A percentile compares a stretch with the other conserved stretches of the same genome.
Evolutionary conservation across 2,329 filamentous ascomycete genomes (phyloP).

Genomic region (Graphilbum ipis-grandicollis): DNA sequence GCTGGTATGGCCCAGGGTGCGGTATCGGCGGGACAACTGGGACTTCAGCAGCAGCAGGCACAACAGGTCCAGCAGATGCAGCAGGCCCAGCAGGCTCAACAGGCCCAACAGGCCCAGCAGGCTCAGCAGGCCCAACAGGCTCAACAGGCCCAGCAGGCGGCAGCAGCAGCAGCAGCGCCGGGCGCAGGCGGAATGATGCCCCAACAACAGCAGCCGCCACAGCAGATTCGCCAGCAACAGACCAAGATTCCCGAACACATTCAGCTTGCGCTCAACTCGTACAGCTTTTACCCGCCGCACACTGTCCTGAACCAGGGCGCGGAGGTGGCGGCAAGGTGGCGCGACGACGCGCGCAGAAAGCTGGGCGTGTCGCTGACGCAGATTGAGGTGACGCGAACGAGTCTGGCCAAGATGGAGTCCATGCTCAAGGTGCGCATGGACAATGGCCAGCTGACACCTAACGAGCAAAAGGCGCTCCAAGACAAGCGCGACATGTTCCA

Average conservation of each 20-base stretch:
- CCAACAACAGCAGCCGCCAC: conserved; percentile 51
- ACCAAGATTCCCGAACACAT: conserved; percentile 22
- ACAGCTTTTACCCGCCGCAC: conserved; percentile 27
- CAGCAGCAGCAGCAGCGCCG: conserved; percentile 25
- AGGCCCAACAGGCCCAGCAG: conserved; percentile 53
- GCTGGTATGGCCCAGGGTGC: no score
- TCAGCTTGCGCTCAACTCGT: conserved; percentile 27
- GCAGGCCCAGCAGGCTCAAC: conserved; percentile 45
- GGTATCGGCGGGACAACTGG: background rate
- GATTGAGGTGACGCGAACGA: conserved; percentile 28
- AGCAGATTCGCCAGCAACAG: conserved; percentile 17
- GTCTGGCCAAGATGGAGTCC: conserved; percentile 24
- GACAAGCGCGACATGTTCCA: conserved; percentile 24
- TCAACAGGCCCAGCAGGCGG: conserved; percentile 51
- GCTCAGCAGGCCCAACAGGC: conserved; percentile 49
- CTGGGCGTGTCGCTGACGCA: conserved; percentile 30
- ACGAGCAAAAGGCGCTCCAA: conserved; percentile 27
- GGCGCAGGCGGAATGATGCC: no score
- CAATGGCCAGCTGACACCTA: conserved; percentile 25
- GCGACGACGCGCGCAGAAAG: conserved; percentile 26
- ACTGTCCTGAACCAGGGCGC: conserved; percentile 24
- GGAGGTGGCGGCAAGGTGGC: conserved; percentile 28
- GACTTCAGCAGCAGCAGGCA: conserved; percentile 5
- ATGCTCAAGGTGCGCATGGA: conserved; percentile 23
- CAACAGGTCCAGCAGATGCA: conserved; percentile 2